These are phyloP conservation scores for Didymella sp. DNA, from an alignment of 2,329 filamentous ascomycete species.

Conservation along the genomic window DNA sequence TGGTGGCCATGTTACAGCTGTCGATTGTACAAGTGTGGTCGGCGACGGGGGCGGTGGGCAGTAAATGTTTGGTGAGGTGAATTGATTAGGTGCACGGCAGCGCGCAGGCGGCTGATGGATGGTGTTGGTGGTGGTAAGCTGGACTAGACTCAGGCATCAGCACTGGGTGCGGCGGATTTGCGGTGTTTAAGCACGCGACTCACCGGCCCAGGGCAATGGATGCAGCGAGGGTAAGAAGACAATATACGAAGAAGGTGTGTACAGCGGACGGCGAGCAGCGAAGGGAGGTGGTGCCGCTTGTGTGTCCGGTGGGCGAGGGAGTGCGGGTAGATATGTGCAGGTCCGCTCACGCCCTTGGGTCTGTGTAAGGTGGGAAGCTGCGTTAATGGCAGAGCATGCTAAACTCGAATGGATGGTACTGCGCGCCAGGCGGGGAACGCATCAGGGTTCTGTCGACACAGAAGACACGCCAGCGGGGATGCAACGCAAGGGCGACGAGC, in stretches of 20 bases:
- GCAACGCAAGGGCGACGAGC: slow-evolving; percentile 46
- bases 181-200: slow-evolving; percentile 22
- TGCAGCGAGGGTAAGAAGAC: slow-evolving; percentile 24
- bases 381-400: slow-evolving; percentile 49
- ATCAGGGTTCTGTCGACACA: slow-evolving; percentile 42
- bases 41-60: slow-evolving; percentile 21
- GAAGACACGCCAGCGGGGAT: slow-evolving; percentile 32
- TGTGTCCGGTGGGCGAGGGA: slow-evolving; percentile 28
- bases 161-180: slow-evolving; percentile 27
- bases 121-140: slow-evolving; percentile 26
- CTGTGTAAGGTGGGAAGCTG: slow-evolving; percentile 38
- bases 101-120: slow-evolving; percentile 9
- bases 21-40: slow-evolving; percentile 25
- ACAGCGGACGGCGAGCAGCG: slow-evolving; percentile 35
- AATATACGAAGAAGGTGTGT: slow-evolving; percentile 36
- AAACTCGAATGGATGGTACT: slow-evolving; percentile 48
- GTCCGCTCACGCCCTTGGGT: slow-evolving; percentile 36
- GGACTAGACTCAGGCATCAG: slow-evolving; percentile 47
- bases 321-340: slow-evolving; percentile 42
- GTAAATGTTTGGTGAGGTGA: slow-evolving; percentile 1
- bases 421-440: slow-evolving; percentile 50
- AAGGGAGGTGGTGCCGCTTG: slow-evolving; percentile 31
- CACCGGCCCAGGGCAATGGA: slow-evolving; percentile 25
- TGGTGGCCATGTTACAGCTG: slow-evolving; percentile 39
- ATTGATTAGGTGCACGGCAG: background rate